Percentiles rank a stretch among this genome's conserved stretches.
Evolutionary conservation across 2,329 filamentous ascomycete genomes (phyloP).

Genomic region (Colletotrichum echinochloae): DNA sequence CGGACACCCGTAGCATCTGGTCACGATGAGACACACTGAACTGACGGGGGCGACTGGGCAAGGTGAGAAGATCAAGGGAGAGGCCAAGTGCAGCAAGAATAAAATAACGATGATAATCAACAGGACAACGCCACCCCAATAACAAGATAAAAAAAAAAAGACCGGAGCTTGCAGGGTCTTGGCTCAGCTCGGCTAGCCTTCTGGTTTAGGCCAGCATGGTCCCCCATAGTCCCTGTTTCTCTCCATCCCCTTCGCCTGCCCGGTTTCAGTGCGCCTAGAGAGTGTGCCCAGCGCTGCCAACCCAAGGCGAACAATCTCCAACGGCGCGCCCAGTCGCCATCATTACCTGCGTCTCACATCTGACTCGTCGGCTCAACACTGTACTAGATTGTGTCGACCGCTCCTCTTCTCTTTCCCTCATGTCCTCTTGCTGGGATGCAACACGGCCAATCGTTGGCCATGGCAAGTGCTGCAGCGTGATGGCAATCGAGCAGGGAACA

Average conservation of each 20-base stretch:
- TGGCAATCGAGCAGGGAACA: background rate
- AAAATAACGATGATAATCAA: background rate
- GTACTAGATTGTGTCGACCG: conserved; percentile 8
- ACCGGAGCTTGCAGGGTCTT: conserved; percentile 6
- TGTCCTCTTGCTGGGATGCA: background rate
- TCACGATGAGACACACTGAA: conserved; percentile 4
- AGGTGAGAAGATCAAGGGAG: background rate
- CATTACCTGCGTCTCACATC: conserved; percentile 7
- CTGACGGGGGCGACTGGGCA: background rate
- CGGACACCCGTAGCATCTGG: background rate
- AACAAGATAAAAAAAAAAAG: background rate
- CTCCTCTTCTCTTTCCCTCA: background rate
- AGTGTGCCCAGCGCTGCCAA: conserved; percentile 14
- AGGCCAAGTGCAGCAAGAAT: background rate
- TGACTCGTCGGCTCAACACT: conserved; percentile 22
- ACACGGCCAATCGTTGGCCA: conserved; percentile 4
- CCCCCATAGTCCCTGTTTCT: conserved; percentile 6
- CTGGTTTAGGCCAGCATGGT: conserved; percentile 24
- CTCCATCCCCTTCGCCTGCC: background rate
- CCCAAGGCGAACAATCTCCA: background rate
- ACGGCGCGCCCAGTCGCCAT: conserved; percentile 6
- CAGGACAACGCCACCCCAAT: background rate
- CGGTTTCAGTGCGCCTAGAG: conserved; percentile 31
- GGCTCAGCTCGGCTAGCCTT: conserved; percentile 12
- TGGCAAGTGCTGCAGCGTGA: conserved; percentile 1